Conservation (phyloP, 306 rosid species). For the Arachis hypogaea region DNA sequence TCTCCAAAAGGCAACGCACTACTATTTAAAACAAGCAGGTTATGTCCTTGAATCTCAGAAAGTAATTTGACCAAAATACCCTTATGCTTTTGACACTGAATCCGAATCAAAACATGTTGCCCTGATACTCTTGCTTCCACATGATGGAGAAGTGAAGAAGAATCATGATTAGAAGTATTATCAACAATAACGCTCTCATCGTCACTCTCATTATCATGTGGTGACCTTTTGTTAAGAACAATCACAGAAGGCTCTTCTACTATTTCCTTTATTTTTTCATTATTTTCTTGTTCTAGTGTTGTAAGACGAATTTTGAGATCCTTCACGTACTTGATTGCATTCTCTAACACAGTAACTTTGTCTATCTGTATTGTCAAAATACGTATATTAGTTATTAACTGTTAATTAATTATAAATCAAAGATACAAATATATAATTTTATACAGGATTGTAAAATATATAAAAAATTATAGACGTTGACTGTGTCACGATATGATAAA, state of each 20-base stretch:
- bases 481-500: too few species aligned
- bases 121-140: constrained; percentile 68
- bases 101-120: constrained; percentile 60
- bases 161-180: neutral
- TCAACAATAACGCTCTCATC: constrained; percentile 48
- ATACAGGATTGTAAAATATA: too few species aligned
- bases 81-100: constrained; percentile 59
- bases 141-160: constrained; percentile 38
- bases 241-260: constrained; percentile 29
- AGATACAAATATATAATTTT: too few species aligned
- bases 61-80: constrained; percentile 56
- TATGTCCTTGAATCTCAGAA: constrained; percentile 54
- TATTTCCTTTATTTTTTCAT: constrained; percentile 42
- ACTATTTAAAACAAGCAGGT: constrained; percentile 46
- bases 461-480: too few species aligned
- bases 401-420: too few species aligned
- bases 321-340: constrained; percentile 68
- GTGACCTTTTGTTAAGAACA: constrained; percentile 45
- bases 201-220: constrained; percentile 33
- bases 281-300: constrained; percentile 53
- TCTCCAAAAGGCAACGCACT: constrained; percentile 49
- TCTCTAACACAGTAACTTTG: constrained; percentile 73
- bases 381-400: too few species aligned
- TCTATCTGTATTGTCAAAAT: constrained; percentile 49
- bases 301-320: constrained; percentile 59